Conservation (phyloP, 1,284 basidiomycete species). For the Rhodotorula sp. region DNA sequence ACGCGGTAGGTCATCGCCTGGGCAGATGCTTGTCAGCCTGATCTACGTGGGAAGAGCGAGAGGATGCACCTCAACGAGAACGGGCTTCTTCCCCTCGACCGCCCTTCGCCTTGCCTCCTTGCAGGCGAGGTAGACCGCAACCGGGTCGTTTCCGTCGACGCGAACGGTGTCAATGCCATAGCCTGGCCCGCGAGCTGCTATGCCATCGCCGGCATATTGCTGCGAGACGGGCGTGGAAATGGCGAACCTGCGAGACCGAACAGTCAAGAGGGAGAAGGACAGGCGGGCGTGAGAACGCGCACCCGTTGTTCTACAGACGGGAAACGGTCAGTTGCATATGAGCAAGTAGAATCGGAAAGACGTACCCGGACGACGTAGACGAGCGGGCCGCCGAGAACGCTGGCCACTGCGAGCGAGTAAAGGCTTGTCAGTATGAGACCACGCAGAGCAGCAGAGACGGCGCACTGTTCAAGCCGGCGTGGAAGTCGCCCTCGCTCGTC, state of each 20-base stretch:
- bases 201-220: slow-evolving; percentile 91
- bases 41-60: not conserved
- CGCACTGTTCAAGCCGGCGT: slow-evolving; percentile 57
- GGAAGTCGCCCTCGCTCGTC: slow-evolving; percentile 60
- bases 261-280: slow-evolving; percentile 66
- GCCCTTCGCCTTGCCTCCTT: slow-evolving; percentile 75
- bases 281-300: slow-evolving; percentile 60
- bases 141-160: slow-evolving; percentile 90
- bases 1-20: slow-evolving; percentile 91
- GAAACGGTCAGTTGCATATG: not conserved
- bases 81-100: slow-evolving; percentile 74
- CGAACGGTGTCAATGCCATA: slow-evolving; percentile 88
- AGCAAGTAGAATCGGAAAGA: not conserved
- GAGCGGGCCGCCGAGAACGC: slow-evolving; percentile 53
- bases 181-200: slow-evolving; percentile 86
- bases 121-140: slow-evolving; percentile 81
- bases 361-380: slow-evolving; percentile 42
- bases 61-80: slow-evolving; percentile 64
- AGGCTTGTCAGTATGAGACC: not conserved
- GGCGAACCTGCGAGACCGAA: slow-evolving; percentile 66
- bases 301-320: slow-evolving; percentile 53
- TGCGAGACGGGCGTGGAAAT: slow-evolving; percentile 89
- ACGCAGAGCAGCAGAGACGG: not conserved
- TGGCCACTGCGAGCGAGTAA: slow-evolving; percentile 47
- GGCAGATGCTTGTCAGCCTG: not conserved